Base-by-base conservation (phyloP, 1,284 basidiomycete genomes). In the Cutaneotrichosporon sp. region DNA sequence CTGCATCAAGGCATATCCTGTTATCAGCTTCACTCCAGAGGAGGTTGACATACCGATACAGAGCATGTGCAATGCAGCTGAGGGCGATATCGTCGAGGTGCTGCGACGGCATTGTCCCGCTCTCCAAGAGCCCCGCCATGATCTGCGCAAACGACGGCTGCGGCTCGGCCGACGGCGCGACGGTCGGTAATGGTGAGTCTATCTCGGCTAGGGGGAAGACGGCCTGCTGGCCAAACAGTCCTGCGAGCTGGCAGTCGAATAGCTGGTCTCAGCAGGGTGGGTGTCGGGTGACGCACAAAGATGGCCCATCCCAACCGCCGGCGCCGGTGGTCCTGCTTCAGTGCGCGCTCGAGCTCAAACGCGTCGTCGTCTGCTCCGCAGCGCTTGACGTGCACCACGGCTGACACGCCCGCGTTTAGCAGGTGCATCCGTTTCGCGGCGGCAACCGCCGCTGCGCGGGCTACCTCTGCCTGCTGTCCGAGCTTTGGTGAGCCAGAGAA, bases 281-380 rank as follows among this genome's bases (percentile, higher is more conserved):
- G 8, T 35, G 9, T 7, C 8, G 10, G 21, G 2, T 4, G 0
- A 57, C 59, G 55, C 45, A 63, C 63, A 37, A 56, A 61, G 20
- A 65, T 65, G 4, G 47, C 52, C 63, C 63, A 65, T 3, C 63
- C 63, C 0, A 63, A 49, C 23, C 59, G 17, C 14, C 46, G 41
- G 10, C 59, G 45, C 14, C 54, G 18, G n/a, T 58, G 48, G 36
- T 65, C 63, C 33, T 61, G 39, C 47, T 55, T 56, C 8, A 48
- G 35, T 3, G 57, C 59, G 22, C 41, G 49, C 13, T 41, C 52
- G 12, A 62, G 33, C n/a, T 64, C 57, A 39, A 51, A 47, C 17
- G 37, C 18, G 34, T 23, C 36, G 26, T 30, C 26, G 26, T 5
- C 26, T 5, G 57, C 43, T 53, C 50, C 21, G 34, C 22, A 26